Conservation (phyloP, 2,329 filamentous ascomycete species). For the Amylocarpus encephaloides region DNA sequence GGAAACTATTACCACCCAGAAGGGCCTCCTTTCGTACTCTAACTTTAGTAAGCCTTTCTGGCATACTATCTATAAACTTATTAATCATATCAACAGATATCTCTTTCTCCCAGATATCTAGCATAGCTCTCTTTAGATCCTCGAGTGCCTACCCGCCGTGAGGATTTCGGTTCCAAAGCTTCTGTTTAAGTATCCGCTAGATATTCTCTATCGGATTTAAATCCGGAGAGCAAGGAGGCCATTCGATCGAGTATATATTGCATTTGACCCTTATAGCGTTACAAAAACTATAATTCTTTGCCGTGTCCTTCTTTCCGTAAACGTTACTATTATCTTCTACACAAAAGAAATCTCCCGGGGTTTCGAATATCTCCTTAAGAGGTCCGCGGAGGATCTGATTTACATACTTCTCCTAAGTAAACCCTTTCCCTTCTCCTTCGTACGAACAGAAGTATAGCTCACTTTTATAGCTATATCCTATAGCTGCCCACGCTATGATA, state of each 20-base stretch:
- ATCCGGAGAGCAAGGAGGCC: constrained; percentile 5
- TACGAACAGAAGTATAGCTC: constrained; percentile 9
- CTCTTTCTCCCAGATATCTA: constrained; percentile 15
- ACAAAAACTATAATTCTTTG: constrained; percentile 10
- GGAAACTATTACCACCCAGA: neutral
- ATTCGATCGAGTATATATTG: constrained; percentile 5
- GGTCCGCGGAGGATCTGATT: constrained; percentile 10
- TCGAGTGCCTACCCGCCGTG: constrained; percentile 3
- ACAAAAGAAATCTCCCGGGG: constrained; percentile 7
- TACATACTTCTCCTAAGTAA: constrained; percentile 16
- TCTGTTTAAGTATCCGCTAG: constrained; percentile 10
- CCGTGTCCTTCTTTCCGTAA: constrained; percentile 11
- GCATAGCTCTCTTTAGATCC: constrained; percentile 6
- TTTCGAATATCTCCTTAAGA: constrained; percentile 9
- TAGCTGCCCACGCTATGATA: constrained; percentile 8
- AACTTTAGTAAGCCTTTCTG: constrained; percentile 5
- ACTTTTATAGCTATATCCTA: constrained; percentile 15
- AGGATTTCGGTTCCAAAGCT: constrained; percentile 8
- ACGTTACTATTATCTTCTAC: constrained; percentile 11
- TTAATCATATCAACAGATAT: constrained; percentile 9
- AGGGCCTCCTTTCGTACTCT: neutral
- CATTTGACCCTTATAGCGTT: constrained; percentile 12
- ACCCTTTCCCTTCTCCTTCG: constrained; percentile 16
- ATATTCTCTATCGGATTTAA: constrained; percentile 14
- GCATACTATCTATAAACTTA: constrained; percentile 9